Evolutionary conservation across 176 grass and related monocot genomes (phyloP).

Genomic region (Oryza nivara): DNA sequence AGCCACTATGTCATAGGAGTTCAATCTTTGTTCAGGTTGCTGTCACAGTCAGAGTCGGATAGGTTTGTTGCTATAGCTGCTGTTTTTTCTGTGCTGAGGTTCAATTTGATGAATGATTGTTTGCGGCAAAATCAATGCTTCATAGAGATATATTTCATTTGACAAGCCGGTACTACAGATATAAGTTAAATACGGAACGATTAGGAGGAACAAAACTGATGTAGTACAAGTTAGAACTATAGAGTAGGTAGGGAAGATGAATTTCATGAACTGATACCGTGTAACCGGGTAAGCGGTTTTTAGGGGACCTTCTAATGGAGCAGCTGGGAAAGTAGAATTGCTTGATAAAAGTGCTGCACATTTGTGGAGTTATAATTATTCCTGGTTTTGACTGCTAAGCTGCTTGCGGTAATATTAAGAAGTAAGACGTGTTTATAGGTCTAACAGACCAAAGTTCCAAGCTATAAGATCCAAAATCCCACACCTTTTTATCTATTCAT

Average conservation of each 20-base stretch:
- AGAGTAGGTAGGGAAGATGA: conserved; percentile 7
- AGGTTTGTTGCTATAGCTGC: neutral
- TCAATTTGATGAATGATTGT: neutral
- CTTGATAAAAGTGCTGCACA: neutral
- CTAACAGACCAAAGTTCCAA: conserved; percentile 23
- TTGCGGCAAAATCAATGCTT: neutral
- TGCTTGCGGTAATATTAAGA: neutral
- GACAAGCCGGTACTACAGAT: neutral
- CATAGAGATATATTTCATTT: neutral
- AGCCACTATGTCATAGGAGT: neutral
- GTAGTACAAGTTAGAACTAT: conserved; percentile 3
- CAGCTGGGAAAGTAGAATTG: conserved; percentile 11
- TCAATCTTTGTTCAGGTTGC: conserved; percentile 1
- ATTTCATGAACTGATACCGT: neutral
- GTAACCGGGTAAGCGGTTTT: neutral
- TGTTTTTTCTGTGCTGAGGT: neutral
- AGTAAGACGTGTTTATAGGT: neutral
- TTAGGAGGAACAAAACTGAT: neutral
- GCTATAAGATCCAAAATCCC: neutral
- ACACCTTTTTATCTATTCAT: neutral
- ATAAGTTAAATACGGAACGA: neutral
- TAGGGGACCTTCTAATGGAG: neutral
- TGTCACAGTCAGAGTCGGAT: conserved; percentile 4
- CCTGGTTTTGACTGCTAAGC: conserved; percentile 1
- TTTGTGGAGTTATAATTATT: neutral